Conservation (phyloP, 192 early-diverging fungal genomes). For the Martensiomyces pterosporus region DNA sequence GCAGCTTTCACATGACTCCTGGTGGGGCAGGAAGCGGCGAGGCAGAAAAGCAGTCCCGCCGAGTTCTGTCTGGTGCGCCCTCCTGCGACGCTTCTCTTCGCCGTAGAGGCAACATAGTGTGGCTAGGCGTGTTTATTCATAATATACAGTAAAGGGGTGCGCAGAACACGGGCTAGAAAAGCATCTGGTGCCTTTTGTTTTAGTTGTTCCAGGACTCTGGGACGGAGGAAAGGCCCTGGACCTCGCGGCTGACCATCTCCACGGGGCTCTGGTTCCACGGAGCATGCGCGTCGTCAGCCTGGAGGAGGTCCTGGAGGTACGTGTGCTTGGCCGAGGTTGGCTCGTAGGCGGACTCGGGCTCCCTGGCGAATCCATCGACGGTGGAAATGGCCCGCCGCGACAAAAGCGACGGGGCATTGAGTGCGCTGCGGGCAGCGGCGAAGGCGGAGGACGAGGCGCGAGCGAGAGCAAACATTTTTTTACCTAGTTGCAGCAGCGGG, state of each 20-base stretch:
- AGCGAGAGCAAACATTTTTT: neutral
- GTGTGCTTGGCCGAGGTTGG: slow-evolving; percentile 6
- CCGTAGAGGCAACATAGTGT: too few species aligned
- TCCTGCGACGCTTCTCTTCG: too few species aligned
- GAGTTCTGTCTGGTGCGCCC: too few species aligned
- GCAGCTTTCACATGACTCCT: too few species aligned
- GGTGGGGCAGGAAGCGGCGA: too few species aligned
- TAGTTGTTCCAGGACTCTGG: slow-evolving; percentile 25
- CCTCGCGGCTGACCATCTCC: slow-evolving; percentile 46
- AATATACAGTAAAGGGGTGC: too few species aligned
- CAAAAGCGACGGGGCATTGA: too few species aligned
- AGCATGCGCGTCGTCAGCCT: slow-evolving; percentile 39
- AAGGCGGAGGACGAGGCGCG: neutral
- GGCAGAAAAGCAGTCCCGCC: too few species aligned
- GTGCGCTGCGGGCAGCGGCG: neutral
- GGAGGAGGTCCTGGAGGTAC: slow-evolving; percentile 36
- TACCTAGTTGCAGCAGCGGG: too few species aligned
- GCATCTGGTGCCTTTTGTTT: neutral
- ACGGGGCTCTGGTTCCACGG: slow-evolving; percentile 42
- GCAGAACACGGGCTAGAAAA: too few species aligned
- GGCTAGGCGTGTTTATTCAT: too few species aligned
- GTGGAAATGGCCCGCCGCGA: slow-evolving; percentile 15
- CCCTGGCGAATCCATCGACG: slow-evolving; percentile 5
- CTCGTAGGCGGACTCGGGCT: slow-evolving; percentile 14
- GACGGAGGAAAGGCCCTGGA: slow-evolving; percentile 17